Evolutionary conservation across 257 asterid species (phyloP).

Genomic region (Galeopsis tetrahit): DNA sequence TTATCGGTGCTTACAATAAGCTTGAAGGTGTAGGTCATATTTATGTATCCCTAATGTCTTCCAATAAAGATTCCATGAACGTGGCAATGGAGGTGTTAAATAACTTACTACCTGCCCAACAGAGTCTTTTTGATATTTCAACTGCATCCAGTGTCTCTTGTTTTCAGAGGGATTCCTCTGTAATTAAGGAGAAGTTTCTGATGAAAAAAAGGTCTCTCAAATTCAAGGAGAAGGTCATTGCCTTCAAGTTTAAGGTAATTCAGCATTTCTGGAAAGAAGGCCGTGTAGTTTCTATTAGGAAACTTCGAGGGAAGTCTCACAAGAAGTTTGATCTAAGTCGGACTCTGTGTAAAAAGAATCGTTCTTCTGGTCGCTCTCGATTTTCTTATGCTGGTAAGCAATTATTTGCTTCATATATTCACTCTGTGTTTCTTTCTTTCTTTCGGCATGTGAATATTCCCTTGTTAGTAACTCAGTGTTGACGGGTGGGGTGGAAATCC

Average conservation of each 20-base stretch:
- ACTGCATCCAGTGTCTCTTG: slow-evolving; percentile 38
- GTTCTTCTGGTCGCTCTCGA: slow-evolving; percentile 63
- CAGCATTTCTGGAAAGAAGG: slow-evolving; percentile 91
- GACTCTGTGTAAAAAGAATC: slow-evolving; percentile 57
- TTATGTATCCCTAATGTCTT: slow-evolving; percentile 54
- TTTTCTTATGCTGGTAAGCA: slow-evolving; percentile 58
- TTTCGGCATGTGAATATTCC: neutral
- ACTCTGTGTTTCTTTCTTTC: neutral
- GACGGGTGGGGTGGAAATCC: neutral
- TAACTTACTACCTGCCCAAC: slow-evolving; percentile 56
- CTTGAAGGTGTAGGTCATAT: slow-evolving; percentile 39
- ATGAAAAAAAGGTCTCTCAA: slow-evolving; percentile 50
- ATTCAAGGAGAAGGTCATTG: slow-evolving; percentile 70
- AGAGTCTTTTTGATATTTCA: slow-evolving; percentile 47
- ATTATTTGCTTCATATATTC: slow-evolving; percentile 18
- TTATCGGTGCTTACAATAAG: slow-evolving; percentile 33
- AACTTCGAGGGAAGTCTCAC: slow-evolving; percentile 70
- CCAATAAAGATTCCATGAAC: slow-evolving; percentile 56
- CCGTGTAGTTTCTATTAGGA: slow-evolving; percentile 59
- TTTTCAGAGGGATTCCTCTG: slow-evolving; percentile 39
- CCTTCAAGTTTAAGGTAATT: slow-evolving; percentile 70
- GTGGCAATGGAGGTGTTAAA: slow-evolving; percentile 62
- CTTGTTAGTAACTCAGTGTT: neutral
- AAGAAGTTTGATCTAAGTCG: slow-evolving; percentile 73
- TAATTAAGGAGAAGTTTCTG: slow-evolving; percentile 53